Percentiles rank a stretch among this genome's conserved stretches.
These are phyloP conservation scores for Eragrostis nindensis DNA, from an alignment of 176 grass and related monocot species.

Conservation along the genomic window DNA sequence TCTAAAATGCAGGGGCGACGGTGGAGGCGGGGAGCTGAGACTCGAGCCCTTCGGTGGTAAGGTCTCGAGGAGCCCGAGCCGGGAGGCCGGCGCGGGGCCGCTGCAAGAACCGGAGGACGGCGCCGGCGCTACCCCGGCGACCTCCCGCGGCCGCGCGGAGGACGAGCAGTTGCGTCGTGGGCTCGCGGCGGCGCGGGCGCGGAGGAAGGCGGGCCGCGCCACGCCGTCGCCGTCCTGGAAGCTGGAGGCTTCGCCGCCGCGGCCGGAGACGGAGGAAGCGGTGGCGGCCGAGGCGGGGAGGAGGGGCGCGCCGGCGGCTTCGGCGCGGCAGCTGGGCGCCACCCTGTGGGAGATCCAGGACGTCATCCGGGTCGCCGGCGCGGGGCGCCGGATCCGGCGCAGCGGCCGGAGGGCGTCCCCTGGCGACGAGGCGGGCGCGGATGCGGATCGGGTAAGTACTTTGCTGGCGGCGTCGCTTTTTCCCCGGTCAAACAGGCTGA, in stretches of 20 bases:
- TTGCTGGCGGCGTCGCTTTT: neutral
- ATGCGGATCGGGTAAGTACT: conserved; percentile 67
- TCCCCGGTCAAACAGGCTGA: conserved; percentile 20
- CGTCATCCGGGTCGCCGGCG: conserved; percentile 32
- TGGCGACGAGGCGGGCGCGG: neutral
- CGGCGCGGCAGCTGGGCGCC: conserved; percentile 88
- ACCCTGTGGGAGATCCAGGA: conserved; percentile 97
- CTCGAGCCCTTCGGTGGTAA: neutral
- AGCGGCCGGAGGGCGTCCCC: conserved; percentile 33
- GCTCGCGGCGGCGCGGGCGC: conserved; percentile 39
- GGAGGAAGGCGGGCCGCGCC: conserved; percentile 47
- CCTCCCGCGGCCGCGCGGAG: conserved; percentile 17
- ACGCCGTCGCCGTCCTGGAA: conserved; percentile 81
- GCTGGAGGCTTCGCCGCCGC: conserved; percentile 53
- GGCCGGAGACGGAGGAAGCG: conserved; percentile 1
- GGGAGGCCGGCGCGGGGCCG: neutral
- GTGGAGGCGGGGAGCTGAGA: neutral
- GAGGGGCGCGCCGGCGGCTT: conserved; percentile 58
- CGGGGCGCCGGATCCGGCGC: conserved; percentile 53
- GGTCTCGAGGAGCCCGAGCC: neutral
- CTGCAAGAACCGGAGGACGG: conserved; percentile 5
- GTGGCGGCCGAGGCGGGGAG: conserved; percentile 29
- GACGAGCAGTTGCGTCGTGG: conserved; percentile 23
- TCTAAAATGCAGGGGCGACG: conserved; percentile 29
- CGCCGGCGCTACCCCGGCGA: neutral